Percentiles rank a stretch among this genome's conserved stretches.
phyloP scores from a whole-genome alignment of 2,329 filamentous ascomycete species.

The Fusarium bactridioides region DNA sequence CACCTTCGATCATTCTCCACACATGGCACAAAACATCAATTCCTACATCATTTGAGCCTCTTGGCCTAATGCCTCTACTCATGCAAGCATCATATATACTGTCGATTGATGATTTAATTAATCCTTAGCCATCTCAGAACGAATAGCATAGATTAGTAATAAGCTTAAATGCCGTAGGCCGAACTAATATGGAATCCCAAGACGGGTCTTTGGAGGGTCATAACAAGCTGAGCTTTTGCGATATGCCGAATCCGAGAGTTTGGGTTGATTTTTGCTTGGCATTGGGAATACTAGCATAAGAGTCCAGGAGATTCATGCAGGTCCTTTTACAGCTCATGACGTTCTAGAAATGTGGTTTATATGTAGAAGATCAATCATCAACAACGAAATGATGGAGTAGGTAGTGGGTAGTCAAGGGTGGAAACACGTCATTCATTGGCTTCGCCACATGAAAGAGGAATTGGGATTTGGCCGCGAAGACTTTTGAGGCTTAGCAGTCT shows the following conservation, averaged over 20 bases:
- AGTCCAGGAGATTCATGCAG: background rate
- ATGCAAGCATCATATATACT: background rate
- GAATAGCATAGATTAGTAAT: background rate
- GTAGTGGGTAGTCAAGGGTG: background rate
- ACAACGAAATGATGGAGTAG: background rate
- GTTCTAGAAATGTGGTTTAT: conserved; percentile 15
- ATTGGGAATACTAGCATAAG: background rate
- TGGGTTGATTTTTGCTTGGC: background rate
- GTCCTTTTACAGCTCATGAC: background rate
- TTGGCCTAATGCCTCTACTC: background rate
- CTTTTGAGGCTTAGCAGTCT: conserved; percentile 26
- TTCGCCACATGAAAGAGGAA: conserved; percentile 20
- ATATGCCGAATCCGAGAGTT: background rate
- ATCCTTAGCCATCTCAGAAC: background rate
- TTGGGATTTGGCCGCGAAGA: conserved; percentile 11
- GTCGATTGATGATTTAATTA: background rate
- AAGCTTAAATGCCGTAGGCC: background rate
- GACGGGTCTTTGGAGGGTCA: background rate
- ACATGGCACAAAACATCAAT: background rate
- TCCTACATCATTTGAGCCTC: background rate
- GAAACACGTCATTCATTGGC: conserved; percentile 17
- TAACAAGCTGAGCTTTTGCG: background rate
- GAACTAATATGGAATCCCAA: background rate
- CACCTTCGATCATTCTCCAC: background rate
- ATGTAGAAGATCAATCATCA: background rate